phyloP scores from a whole-genome alignment of 176 grass and related monocot genomes.

The Avena insularis region DNA sequence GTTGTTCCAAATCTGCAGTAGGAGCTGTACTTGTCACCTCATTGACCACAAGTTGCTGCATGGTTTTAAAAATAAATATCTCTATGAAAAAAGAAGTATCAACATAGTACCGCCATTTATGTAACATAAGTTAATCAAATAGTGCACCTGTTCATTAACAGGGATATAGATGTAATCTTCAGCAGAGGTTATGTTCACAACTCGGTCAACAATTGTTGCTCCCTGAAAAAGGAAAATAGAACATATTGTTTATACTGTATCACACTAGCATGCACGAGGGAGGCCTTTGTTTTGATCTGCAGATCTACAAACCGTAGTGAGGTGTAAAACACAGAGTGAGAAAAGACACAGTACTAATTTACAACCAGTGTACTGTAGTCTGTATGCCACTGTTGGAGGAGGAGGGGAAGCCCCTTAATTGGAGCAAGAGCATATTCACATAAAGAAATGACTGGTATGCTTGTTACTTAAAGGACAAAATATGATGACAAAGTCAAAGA shows the following conservation, averaged over 20 bases:
- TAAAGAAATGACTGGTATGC: background rate
- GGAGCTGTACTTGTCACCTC: conserved; percentile 59
- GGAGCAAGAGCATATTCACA: conserved; percentile 14
- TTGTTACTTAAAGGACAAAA: conserved; percentile 30
- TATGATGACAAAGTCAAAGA: conserved; percentile 30
- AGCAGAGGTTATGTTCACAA: conserved; percentile 83
- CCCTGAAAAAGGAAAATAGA: conserved; percentile 55
- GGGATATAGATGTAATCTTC: conserved; percentile 95
- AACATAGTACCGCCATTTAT: conserved; percentile 11
- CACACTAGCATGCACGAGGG: background rate
- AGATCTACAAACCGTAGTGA: background rate
- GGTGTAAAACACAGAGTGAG: conserved; percentile 9
- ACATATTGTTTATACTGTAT: background rate
- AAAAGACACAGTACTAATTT: background rate
- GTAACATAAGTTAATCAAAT: conserved; percentile 36
- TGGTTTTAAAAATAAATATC: conserved; percentile 41
- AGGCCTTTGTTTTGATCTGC: background rate
- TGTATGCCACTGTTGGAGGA: no score
- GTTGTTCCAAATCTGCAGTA: conserved; percentile 49
- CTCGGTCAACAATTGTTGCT: conserved; percentile 90
- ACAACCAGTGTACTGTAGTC: background rate
- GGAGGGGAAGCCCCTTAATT: background rate
- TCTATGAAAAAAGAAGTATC: conserved; percentile 24
- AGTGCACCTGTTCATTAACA: conserved; percentile 60
- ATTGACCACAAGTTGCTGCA: conserved; percentile 63